Evolutionary conservation across 257 asterid species (phyloP).

Genomic region (Solanum arcanum): DNA sequence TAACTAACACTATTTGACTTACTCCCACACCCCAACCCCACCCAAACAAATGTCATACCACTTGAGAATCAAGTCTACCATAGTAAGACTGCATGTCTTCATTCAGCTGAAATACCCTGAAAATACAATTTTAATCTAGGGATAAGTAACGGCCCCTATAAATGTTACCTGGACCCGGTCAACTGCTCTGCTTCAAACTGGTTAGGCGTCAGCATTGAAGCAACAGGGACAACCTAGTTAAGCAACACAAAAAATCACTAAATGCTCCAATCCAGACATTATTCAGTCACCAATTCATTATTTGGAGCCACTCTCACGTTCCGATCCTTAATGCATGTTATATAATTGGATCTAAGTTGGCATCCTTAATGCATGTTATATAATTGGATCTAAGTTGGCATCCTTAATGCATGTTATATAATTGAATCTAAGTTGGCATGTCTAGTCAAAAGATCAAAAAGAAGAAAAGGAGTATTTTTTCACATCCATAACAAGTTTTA

Average conservation of each 20-base stretch:
- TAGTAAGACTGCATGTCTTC: background rate
- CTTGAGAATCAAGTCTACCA: background rate
- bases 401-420: background rate
- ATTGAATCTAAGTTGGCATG: background rate
- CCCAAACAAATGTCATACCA: background rate
- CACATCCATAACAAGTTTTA: background rate
- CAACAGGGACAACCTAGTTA: slow-evolving; percentile 84
- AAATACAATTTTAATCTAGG: background rate
- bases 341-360: background rate
- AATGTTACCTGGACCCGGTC: slow-evolving; percentile 65
- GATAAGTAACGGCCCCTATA: slow-evolving; percentile 1
- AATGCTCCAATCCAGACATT: background rate
- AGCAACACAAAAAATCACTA: background rate
- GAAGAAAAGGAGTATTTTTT: background rate
- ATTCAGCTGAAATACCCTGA: background rate
- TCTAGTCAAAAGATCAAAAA: background rate
- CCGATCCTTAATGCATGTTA: background rate
- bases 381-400: background rate
- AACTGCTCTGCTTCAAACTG: slow-evolving; percentile 95
- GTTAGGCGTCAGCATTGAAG: slow-evolving; percentile 96
- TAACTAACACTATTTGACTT: background rate
- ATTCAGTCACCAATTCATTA: background rate
- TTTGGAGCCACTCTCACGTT: background rate
- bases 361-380: background rate
- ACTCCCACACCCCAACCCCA: background rate